Percentiles rank a stretch among this genome's conserved stretches.
Conservation (phyloP, 1,139 yeast species). For the Debaryomyces udenii region DNA sequence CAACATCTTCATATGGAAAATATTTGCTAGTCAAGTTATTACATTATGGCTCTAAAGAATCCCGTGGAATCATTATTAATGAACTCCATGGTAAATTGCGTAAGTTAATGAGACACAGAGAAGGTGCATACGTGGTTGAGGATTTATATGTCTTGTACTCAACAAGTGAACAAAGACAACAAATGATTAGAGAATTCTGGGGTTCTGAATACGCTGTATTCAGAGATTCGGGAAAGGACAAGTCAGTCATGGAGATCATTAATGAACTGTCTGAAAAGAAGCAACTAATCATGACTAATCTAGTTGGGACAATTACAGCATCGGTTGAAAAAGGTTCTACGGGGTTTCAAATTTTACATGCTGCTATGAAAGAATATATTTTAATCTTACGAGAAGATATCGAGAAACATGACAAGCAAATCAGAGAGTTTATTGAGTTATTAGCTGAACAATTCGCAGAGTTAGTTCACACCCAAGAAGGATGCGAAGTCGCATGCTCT, state of each 20-base stretch:
- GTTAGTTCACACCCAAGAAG: conserved; percentile 93
- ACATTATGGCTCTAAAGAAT: conserved; percentile 87
- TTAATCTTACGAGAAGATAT: conserved; percentile 60
- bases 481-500: conserved; percentile 84
- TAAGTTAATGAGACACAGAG: conserved; percentile 93
- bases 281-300: conserved; percentile 71
- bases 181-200: conserved; percentile 95
- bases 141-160: conserved; percentile 88
- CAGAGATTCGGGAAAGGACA: conserved; percentile 70
- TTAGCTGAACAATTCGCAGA: conserved; percentile 90
- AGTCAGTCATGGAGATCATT: conserved; percentile 67
- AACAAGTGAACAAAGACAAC: conserved; percentile 79
- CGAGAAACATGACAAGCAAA: conserved; percentile 57
- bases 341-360: conserved; percentile 94
- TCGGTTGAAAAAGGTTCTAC: conserved; percentile 95
- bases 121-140: conserved; percentile 98
- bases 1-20: conserved; percentile 93
- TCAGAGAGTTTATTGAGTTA: conserved; percentile 80
- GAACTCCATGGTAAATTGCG: conserved; percentile 90
- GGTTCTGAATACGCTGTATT: conserved; percentile 96
- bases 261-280: conserved; percentile 80
- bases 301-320: conserved; percentile 82
- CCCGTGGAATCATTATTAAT: conserved; percentile 72
- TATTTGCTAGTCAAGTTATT: conserved; percentile 84
- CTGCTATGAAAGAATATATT: conserved; percentile 90